Conservation (phyloP, 2,329 filamentous ascomycete species). For the Lecanosticta acicola region DNA sequence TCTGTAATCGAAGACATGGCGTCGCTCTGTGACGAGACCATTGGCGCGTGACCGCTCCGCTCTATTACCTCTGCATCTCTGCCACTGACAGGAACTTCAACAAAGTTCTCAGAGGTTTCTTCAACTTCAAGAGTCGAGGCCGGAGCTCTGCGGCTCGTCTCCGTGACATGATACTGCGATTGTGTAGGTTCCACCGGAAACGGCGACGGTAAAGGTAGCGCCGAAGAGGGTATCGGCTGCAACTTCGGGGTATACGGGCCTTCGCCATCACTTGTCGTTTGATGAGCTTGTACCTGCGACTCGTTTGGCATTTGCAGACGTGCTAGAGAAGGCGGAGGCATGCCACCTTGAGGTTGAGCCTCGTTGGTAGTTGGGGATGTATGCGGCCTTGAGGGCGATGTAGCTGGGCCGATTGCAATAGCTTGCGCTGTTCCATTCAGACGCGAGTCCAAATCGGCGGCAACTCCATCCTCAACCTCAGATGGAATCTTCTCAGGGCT, state of each 20-base stretch:
- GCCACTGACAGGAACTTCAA: background rate
- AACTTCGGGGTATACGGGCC: constrained; percentile 30
- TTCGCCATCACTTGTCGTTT: constrained; percentile 5
- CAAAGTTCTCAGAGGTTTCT: background rate
- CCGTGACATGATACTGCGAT: constrained; percentile 4
- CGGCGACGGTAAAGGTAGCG: constrained; percentile 32
- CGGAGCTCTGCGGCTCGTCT: background rate
- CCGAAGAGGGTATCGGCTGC: constrained; percentile 25
- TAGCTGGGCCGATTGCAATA: too few species aligned
- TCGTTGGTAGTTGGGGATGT: too few species aligned
- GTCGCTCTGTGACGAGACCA: background rate
- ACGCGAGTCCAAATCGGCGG: too few species aligned
- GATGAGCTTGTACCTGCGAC: background rate
- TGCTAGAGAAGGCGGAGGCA: constrained; percentile 26
- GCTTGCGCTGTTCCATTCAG: too few species aligned
- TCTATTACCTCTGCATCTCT: background rate
- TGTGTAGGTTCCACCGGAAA: constrained; percentile 23
- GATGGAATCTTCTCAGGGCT: constrained; percentile 55
- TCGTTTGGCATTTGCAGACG: constrained; percentile 18
- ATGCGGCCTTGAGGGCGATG: too few species aligned
- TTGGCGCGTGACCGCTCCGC: background rate
- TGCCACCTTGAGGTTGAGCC: constrained; percentile 1
- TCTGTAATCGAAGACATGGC: background rate
- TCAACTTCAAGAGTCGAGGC: background rate
- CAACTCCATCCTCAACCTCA: background rate